Conservation (phyloP, 176 grass and related monocot species). For the Oryza nivara region DNA sequence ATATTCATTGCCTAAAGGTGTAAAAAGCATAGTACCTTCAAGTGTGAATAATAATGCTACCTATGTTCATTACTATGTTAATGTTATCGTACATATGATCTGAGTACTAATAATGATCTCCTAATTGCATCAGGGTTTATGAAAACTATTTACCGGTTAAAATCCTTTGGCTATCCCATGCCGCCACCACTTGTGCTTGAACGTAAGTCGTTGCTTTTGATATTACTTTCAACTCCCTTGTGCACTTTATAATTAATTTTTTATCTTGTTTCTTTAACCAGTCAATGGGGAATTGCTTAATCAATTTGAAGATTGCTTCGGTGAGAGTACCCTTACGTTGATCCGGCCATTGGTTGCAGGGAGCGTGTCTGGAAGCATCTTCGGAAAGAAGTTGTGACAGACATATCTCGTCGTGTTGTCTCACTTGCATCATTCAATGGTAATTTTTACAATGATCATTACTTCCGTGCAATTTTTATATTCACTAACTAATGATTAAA, state of each 20-base stretch:
- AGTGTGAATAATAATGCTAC: conserved; percentile 5
- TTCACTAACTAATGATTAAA: neutral
- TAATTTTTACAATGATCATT: neutral
- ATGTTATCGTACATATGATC: neutral
- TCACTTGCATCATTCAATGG: too few relatives aligned
- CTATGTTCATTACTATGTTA: neutral
- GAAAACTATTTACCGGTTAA: conserved; percentile 2
- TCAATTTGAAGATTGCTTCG: conserved; percentile 37
- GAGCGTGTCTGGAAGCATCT: conserved; percentile 5
- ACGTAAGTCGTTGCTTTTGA: conserved; percentile 9
- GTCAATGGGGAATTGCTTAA: conserved; percentile 17
- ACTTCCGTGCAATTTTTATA: neutral
- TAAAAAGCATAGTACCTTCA: conserved; percentile 19
- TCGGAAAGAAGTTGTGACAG: neutral
- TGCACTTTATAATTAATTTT: neutral
- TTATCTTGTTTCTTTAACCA: conserved; percentile 6
- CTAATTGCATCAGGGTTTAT: neutral
- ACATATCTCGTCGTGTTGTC: too few relatives aligned
- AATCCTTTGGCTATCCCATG: neutral
- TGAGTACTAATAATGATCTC: neutral
- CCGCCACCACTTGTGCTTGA: conserved; percentile 38
- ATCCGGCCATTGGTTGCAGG: too few relatives aligned
- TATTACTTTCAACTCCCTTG: neutral
- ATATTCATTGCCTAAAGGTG: conserved; percentile 22
- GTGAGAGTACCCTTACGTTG: conserved; percentile 13